Conservation (phyloP, 352 stramenopile species). For the Phytophthora nicotianae region DNA sequence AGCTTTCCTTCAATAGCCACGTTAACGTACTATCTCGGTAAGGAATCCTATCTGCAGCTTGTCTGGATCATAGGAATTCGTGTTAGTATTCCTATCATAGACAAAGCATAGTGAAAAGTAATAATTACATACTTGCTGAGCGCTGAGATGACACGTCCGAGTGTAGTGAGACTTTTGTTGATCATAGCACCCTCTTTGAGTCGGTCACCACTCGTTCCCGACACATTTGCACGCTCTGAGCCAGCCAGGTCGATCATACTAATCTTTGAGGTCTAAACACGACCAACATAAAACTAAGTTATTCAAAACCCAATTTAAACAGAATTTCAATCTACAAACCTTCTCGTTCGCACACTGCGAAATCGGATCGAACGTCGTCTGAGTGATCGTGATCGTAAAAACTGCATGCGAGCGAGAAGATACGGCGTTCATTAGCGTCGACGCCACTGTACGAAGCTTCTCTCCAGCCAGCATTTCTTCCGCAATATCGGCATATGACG, state of each 20-base stretch:
- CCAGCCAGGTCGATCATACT: constrained; percentile 87
- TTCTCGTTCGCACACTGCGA: constrained; percentile 73
- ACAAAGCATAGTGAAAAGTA: not conserved
- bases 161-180: constrained; percentile 91
- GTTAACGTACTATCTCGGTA: constrained; percentile 89
- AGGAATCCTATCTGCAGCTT: constrained; percentile 66
- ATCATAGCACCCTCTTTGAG: constrained; percentile 93
- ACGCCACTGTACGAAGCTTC: constrained; percentile 94
- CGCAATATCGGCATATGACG: constrained; percentile 80
- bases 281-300: no score
- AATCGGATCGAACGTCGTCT: constrained; percentile 67
- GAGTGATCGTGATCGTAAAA: constrained; percentile 95
- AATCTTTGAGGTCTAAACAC: constrained; percentile 77
- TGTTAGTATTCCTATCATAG: constrained; percentile 2
- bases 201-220: constrained; percentile 83
- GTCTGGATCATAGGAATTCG: constrained; percentile 24
- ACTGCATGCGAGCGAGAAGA: constrained; percentile 96
- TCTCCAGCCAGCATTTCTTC: constrained; percentile 90
- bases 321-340: constrained; percentile 28
- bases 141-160: constrained; percentile 88
- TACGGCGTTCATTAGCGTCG: constrained; percentile 96
- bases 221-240: constrained; percentile 81
- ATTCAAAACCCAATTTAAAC: not conserved
- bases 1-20: constrained; percentile 87
- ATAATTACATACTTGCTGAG: constrained; percentile 67